These are phyloP conservation scores for Falciphora oryzae DNA, from an alignment of 2,329 filamentous ascomycete species.

Conservation along the genomic window DNA sequence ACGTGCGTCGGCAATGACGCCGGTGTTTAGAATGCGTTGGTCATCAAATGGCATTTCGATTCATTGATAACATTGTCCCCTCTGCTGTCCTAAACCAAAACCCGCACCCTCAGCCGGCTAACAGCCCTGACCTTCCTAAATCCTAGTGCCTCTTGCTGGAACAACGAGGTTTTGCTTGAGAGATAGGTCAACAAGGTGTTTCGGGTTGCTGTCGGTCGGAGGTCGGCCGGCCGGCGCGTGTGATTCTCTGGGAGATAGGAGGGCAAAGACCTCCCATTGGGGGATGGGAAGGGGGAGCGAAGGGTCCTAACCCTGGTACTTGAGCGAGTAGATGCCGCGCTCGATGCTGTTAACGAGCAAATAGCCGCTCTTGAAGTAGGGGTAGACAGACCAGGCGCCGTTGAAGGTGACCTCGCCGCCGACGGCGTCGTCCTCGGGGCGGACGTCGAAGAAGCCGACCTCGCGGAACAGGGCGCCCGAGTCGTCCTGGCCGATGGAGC, in stretches of 20 bases:
- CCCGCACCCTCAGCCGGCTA: too few relatives aligned
- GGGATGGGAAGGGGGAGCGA: too few relatives aligned
- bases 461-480: constrained; percentile 35
- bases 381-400: constrained; percentile 38
- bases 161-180: not conserved
- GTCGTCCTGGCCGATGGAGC: constrained; percentile 25
- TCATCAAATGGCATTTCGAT: not conserved
- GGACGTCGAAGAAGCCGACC: constrained; percentile 40
- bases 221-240: too few relatives aligned
- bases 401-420: constrained; percentile 30
- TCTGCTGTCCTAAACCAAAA: not conserved
- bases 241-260: too few relatives aligned
- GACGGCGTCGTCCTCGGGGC: constrained; percentile 40
- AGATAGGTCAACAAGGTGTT: too few relatives aligned
- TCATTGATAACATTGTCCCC: not conserved
- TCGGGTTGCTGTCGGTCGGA: too few relatives aligned
- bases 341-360: constrained; percentile 45
- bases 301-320: not conserved
- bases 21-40: too few relatives aligned
- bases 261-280: too few relatives aligned
- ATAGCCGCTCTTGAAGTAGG: constrained; percentile 30
- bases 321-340: constrained; percentile 26
- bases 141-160: not conserved
- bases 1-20: too few relatives aligned
- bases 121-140: not conserved